These are phyloP conservation scores for Eucalyptus sp. DNA, from an alignment of 345 rosid genomes.

Conservation along the genomic window DNA sequence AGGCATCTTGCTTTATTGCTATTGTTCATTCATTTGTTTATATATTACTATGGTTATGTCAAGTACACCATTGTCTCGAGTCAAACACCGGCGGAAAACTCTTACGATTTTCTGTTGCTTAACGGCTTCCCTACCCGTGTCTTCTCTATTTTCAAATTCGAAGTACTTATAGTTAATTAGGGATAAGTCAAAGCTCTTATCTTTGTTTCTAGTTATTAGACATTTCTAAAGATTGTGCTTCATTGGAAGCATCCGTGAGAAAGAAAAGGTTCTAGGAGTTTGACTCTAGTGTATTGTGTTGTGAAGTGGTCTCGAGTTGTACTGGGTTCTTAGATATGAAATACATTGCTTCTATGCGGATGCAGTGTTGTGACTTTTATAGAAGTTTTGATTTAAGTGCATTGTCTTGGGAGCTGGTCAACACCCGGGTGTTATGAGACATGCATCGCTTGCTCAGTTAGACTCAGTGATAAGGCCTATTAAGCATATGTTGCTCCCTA, in stretches of 20 bases:
- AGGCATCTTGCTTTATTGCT: neutral
- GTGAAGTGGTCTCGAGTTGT: neutral
- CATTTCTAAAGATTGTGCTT: neutral
- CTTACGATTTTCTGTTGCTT: neutral
- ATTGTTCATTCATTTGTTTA: neutral
- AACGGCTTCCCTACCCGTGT: neutral
- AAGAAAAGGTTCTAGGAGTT: neutral
- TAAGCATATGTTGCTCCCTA: neutral
- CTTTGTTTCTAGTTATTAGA: neutral
- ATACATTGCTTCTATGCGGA: neutral
- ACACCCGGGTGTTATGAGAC: neutral
- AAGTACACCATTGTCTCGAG: neutral
- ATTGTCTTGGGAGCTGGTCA: neutral
- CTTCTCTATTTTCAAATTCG: neutral
- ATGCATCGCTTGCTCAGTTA: neutral
- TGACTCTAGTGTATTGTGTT: neutral
- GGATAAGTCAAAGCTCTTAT: neutral
- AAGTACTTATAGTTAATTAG: neutral
- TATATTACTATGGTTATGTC: neutral
- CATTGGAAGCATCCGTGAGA: neutral
- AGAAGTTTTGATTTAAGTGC: neutral
- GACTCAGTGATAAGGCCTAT: neutral
- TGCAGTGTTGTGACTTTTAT: neutral
- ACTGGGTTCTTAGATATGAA: neutral
- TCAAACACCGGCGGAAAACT: neutral